A percentile compares a stretch with the other conserved stretches of the same genome.
These are phyloP conservation scores for Thamnidium elegans DNA, from an alignment of 192 early-diverging fungal species.

Conservation along the genomic window DNA sequence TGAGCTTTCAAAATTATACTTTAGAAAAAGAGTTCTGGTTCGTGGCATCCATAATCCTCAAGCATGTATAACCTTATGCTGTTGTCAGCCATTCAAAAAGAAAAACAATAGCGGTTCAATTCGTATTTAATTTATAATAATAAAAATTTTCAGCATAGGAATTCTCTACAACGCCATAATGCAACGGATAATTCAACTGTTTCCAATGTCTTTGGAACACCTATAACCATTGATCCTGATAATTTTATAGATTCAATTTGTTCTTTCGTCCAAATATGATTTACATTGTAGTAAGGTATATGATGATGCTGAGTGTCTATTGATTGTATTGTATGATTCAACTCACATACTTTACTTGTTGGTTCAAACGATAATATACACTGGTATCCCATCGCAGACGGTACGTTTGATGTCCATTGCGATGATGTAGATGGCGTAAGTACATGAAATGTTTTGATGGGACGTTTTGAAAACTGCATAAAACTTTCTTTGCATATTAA, in stretches of 20 bases:
- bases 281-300: constrained; percentile 11
- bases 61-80: neutral
- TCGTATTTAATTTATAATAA: neutral
- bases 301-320: neutral
- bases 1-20: constrained; percentile 45
- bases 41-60: constrained; percentile 10
- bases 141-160: neutral
- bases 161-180: constrained; percentile 4
- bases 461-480: neutral
- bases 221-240: neutral
- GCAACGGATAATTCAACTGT: constrained; percentile 14
- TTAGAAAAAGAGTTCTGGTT: constrained; percentile 36
- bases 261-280: constrained; percentile 3
- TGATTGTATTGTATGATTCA: neutral
- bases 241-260: neutral
- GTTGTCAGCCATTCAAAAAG: constrained; percentile 7
- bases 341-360: neutral
- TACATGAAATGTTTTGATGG: neutral
- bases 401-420: neutral
- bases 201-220: neutral
- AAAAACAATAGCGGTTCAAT: neutral
- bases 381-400: neutral
- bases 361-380: constrained; percentile 5
- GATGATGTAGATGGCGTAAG: neutral
- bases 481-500: neutral